These are phyloP conservation scores for Podaxis rugospora DNA, from an alignment of 768 basidiomycete species.

Conservation along the genomic window DNA sequence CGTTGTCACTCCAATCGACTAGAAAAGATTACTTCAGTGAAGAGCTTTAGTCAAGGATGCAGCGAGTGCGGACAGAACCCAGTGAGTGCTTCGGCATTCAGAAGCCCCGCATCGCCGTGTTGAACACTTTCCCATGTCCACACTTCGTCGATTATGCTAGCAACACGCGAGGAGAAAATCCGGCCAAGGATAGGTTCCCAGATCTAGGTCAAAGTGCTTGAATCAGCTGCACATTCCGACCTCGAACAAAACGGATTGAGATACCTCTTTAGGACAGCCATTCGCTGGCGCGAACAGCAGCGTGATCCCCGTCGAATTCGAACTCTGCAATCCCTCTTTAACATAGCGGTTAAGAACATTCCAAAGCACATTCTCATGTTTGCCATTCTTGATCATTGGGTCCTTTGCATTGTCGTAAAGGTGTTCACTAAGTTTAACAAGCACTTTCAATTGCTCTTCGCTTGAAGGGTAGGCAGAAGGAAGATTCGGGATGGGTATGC, in stretches of 20 bases:
- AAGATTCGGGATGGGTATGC: slow-evolving; percentile 33
- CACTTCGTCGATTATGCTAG: slow-evolving; percentile 50
- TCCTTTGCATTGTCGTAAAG: slow-evolving; percentile 22
- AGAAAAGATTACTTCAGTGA: not conserved
- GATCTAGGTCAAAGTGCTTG: slow-evolving; percentile 37
- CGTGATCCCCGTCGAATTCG: slow-evolving; percentile 46
- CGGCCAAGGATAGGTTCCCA: slow-evolving; percentile 68
- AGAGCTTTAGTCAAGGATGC: not conserved
- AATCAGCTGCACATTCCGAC: not conserved
- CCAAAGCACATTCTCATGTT: slow-evolving; percentile 41
- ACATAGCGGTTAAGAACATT: slow-evolving; percentile 70
- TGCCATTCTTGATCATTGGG: slow-evolving; percentile 28
- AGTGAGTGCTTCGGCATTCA: slow-evolving; percentile 58
- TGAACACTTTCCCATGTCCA: slow-evolving; percentile 84
- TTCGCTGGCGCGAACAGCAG: slow-evolving; percentile 81
- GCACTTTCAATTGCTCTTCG: slow-evolving; percentile 24
- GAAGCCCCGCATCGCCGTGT: slow-evolving; percentile 74
- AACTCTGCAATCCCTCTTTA: slow-evolving; percentile 21
- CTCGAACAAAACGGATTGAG: slow-evolving; percentile 12
- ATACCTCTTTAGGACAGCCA: slow-evolving; percentile 83
- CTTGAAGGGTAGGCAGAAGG: slow-evolving; percentile 24
- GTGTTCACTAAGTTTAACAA: not conserved
- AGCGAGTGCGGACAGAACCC: slow-evolving; percentile 3
- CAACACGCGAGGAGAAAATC: slow-evolving; percentile 43
- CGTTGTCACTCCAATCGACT: slow-evolving; percentile 79